Evolutionary conservation across 2,329 filamentous ascomycete genomes (phyloP).

Genomic region (Colletotrichum salicis): DNA sequence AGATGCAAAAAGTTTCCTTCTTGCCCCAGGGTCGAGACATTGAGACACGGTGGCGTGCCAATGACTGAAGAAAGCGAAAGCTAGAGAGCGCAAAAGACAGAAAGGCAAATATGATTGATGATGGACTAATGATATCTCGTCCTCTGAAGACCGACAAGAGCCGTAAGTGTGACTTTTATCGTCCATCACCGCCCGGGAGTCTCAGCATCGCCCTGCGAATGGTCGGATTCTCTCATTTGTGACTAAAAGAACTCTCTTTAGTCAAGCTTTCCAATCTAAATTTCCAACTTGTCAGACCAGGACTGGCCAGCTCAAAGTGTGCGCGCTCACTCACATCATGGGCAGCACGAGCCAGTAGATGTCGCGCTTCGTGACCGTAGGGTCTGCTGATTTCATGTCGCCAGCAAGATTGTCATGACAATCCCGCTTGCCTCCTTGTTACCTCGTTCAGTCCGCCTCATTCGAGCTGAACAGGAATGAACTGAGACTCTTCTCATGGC

Average conservation of each 20-base stretch:
- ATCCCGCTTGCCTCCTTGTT: conserved; percentile 7
- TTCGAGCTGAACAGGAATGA: neutral
- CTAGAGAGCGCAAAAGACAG: neutral
- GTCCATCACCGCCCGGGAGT: neutral
- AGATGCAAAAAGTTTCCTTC: neutral
- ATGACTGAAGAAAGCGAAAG: neutral
- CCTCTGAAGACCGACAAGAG: conserved; percentile 2
- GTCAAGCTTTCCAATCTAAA: conserved; percentile 1
- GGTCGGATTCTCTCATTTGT: conserved; percentile 19
- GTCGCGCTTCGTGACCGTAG: neutral
- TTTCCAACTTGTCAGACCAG: neutral
- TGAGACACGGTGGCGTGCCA: neutral
- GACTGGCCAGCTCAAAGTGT: conserved; percentile 1
- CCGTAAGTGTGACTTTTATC: neutral
- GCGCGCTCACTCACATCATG: neutral
- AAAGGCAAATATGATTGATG: conserved; percentile 26
- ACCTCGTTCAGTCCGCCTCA: neutral
- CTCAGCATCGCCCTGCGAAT: neutral
- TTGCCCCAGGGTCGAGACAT: neutral
- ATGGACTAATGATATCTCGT: conserved; percentile 24
- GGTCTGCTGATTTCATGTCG: neutral
- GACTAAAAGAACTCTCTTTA: conserved; percentile 6
- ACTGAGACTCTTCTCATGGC: neutral
- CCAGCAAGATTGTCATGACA: neutral
- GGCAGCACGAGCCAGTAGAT: neutral